Percentiles rank a stretch among this genome's conserved stretches.
Evolutionary conservation across 1,284 basidiomycete species (phyloP).

Genomic region (Laetiporus sulphureus): DNA sequence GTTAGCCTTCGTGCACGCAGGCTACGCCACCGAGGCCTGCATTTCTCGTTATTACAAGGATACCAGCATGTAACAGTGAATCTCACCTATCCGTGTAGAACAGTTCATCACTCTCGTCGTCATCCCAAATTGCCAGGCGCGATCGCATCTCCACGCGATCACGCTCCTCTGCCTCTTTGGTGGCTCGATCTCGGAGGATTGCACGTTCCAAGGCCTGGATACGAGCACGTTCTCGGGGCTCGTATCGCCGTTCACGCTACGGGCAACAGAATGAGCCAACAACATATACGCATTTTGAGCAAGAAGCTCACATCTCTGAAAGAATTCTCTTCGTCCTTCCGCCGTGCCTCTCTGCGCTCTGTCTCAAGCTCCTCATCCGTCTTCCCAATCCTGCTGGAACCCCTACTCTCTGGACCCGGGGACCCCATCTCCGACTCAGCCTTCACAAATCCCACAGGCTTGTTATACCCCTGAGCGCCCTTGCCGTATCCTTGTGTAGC

Average conservation of each 20-base stretch:
- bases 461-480: conserved; percentile 68
- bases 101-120: conserved; percentile 82
- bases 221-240: conserved; percentile 71
- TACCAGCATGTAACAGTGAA: neutral
- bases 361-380: conserved; percentile 84
- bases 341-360: conserved; percentile 65
- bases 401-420: conserved; percentile 27
- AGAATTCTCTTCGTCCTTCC: conserved; percentile 74
- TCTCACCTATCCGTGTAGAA: conserved; percentile 80
- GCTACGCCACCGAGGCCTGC: conserved; percentile 69
- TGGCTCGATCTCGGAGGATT: conserved; percentile 62
- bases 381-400: conserved; percentile 41
- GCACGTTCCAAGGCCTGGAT: conserved; percentile 72
- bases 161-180: conserved; percentile 69
- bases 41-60: neutral
- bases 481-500: conserved; percentile 46
- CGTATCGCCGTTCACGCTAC: conserved; percentile 77
- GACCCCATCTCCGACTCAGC: conserved; percentile 42
- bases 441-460: conserved; percentile 77
- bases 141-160: conserved; percentile 67
- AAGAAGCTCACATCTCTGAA: conserved; percentile 69
- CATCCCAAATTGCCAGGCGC: conserved; percentile 79
- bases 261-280: conserved; percentile 6
- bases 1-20: conserved; percentile 59
- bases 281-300: conserved; percentile 1